Evolutionary conservation across 208 protist genomes (phyloP).

Genomic region (Wallacemonas sp.): DNA sequence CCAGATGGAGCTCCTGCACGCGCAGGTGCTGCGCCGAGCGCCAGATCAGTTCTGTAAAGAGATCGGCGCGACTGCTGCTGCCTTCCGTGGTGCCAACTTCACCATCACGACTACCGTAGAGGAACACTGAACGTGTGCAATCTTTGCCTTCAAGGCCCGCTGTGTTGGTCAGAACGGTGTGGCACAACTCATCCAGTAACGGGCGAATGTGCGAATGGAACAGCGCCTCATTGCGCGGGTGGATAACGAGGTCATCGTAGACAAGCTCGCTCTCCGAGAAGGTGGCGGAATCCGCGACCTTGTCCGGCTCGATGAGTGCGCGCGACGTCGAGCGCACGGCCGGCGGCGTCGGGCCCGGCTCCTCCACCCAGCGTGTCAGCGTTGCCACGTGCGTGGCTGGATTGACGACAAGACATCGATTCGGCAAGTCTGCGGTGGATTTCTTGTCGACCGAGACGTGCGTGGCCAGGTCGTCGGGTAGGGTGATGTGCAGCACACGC

Average conservation of each 20-base stretch:
- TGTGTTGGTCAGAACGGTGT: conserved; percentile 13
- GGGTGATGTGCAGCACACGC: conserved; percentile 32
- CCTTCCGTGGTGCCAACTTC: no score
- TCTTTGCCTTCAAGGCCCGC: neutral
- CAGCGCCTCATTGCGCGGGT: conserved; percentile 32
- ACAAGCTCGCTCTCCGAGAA: conserved; percentile 19
- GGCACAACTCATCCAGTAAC: conserved; percentile 32
- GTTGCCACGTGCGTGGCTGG: conserved; percentile 18
- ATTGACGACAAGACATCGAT: conserved; percentile 34
- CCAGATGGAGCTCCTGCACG: neutral
- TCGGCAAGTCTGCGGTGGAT: conserved; percentile 7
- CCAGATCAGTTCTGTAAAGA: neutral
- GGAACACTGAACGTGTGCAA: neutral
- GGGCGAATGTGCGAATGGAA: conserved; percentile 33
- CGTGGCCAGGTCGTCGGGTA: conserved; percentile 20
- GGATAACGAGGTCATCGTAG: conserved; percentile 31
- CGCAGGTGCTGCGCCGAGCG: conserved; percentile 2
- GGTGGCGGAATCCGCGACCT: no score
- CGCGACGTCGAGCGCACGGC: no score
- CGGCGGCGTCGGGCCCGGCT: no score
- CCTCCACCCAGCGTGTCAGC: conserved; percentile 7
- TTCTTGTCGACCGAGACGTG: neutral
- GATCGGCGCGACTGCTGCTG: neutral
- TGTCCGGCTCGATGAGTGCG: no score
- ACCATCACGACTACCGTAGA: neutral